Evolutionary conservation across 441 rosid species (phyloP), one percentile per base, ranked within the genome.

Genomic region (Aquilaria agallochum): DNA sequence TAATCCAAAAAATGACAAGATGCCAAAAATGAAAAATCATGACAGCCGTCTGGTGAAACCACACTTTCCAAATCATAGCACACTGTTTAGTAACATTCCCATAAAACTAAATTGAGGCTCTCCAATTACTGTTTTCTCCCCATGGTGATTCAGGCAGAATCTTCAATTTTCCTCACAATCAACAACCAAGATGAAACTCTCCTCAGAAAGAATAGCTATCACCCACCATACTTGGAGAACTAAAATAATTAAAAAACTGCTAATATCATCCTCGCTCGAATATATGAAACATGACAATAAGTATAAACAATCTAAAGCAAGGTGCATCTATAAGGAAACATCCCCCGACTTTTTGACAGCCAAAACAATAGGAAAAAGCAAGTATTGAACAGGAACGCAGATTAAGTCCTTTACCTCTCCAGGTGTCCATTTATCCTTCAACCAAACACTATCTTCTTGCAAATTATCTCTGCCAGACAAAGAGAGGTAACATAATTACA

Each of bases 401-500:
- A 12, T 33, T 9, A 47, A 66, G 49, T 36, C 53, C 52, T 56
- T 65, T 80, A 90, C 97, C 98, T 93, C 97, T 56, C 98, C 96
- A 31, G 85, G 87, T 52, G 36, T 72, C 98, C 98, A 93, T 71
- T 74, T 87, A 68, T 83, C 93, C 72, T 90, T 88, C 49, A 76
- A 64, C 97, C 98, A 93, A 46, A 93, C 67, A 71, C 81, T 69
- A 62, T 57, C 72, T 31, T 56, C 64, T 63, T 74, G 83, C 62
- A 33, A 55, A 67, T 59, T 76, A 65, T 74, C 77, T 77, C 93
- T 90, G 81, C 53, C 50, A 56, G 44, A 68, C 64, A 59, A 14
- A 14, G 12, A 31, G 53, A 50, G 6, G 42, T 36, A 36, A 36
- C 42, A 36, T 36, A 36, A 36, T 36, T 36, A 36, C 42, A 36